Conservation (phyloP, 2,329 filamentous ascomycete species). For the Pseudogymnoascus sp. region DNA sequence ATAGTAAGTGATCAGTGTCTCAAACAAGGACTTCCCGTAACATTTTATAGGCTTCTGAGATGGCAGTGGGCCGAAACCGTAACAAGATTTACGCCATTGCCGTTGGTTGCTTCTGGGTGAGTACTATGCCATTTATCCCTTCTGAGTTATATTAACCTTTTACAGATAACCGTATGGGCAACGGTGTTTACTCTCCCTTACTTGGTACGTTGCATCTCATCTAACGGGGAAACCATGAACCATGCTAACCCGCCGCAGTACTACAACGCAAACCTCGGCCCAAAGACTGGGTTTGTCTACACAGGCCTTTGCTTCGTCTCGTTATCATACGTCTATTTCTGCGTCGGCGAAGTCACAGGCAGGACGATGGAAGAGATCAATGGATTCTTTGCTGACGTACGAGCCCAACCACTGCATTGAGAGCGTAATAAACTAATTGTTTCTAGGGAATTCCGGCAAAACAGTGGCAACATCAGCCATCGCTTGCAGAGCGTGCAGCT, state of each 20-base stretch:
- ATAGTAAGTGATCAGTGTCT: not conserved
- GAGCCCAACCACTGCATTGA: not conserved
- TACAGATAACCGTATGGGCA: constrained; percentile 30
- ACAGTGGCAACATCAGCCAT: not conserved
- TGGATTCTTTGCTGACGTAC: constrained; percentile 30
- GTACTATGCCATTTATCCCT: not conserved
- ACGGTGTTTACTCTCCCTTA: constrained; percentile 34
- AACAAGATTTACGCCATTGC: constrained; percentile 38
- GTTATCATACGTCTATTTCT: constrained; percentile 31
- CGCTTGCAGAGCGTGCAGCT: not conserved
- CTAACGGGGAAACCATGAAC: not conserved
- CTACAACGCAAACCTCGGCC: constrained; percentile 31
- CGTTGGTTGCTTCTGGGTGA: constrained; percentile 34
- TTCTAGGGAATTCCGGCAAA: not conserved
- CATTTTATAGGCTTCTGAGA: constrained; percentile 30
- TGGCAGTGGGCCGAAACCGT: constrained; percentile 39
- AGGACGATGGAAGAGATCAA: constrained; percentile 30
- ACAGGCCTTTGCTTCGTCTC: constrained; percentile 29
- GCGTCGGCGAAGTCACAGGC: constrained; percentile 32
- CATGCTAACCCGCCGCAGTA: constrained; percentile 19
- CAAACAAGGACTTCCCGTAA: not conserved
- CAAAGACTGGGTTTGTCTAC: constrained; percentile 33
- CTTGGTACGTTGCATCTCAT: constrained; percentile 14
- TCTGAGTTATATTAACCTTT: not conserved
- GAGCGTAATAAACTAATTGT: not conserved